These are phyloP conservation scores for Rubus parviflorus DNA, from an alignment of 306 rosid genomes.

Conservation along the genomic window DNA sequence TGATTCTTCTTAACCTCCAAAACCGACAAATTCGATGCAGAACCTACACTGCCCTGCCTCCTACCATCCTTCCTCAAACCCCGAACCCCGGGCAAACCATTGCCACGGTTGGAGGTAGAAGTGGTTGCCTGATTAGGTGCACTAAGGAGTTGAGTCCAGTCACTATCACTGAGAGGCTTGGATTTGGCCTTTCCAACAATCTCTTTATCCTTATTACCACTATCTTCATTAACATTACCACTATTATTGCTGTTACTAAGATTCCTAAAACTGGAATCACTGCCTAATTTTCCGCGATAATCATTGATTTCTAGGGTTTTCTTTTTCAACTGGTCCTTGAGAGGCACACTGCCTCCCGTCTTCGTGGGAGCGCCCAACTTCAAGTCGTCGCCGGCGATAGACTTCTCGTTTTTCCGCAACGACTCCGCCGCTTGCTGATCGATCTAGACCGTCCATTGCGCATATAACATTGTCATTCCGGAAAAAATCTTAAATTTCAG, in stretches of 20 bases:
- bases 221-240: conserved; percentile 14
- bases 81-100: conserved; percentile 42
- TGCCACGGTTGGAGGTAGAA: conserved; percentile 42
- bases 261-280: conserved; percentile 48
- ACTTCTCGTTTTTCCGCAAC: conserved; percentile 71
- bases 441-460: conserved; percentile 55
- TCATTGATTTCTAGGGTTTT: conserved; percentile 48
- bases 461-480: not conserved
- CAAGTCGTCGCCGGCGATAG: conserved; percentile 47
- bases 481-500: conserved; percentile 5
- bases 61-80: conserved; percentile 51
- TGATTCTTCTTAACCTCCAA: conserved; percentile 52
- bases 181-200: conserved; percentile 44
- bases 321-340: conserved; percentile 85
- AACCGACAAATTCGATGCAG: conserved; percentile 25
- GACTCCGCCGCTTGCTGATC: conserved; percentile 99
- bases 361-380: conserved; percentile 45
- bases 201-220: conserved; percentile 29
- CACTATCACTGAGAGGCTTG: conserved; percentile 57
- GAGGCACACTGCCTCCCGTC: conserved; percentile 52
- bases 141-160: conserved; percentile 90
- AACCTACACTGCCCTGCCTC: conserved; percentile 43
- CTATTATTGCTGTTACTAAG: conserved; percentile 3
- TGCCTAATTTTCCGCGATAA: conserved; percentile 51
- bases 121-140: conserved; percentile 44